These are phyloP conservation scores for Chaetothyriales sp. DNA, from an alignment of 2,329 filamentous ascomycete species.

Conservation along the genomic window DNA sequence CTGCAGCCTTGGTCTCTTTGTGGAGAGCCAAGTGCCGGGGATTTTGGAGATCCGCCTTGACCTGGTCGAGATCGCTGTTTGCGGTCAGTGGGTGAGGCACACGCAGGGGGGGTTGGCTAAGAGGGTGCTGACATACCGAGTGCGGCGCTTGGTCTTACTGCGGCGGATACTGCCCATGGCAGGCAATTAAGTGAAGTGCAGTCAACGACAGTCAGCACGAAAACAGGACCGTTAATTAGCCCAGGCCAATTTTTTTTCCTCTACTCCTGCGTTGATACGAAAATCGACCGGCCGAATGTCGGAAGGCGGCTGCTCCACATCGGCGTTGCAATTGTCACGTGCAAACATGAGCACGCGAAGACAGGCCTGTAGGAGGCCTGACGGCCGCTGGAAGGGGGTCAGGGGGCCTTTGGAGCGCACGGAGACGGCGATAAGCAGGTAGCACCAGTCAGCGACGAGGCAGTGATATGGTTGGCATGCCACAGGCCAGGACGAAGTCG, in stretches of 20 bases:
- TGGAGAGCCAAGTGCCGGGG: conserved; percentile 67
- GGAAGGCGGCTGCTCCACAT: neutral
- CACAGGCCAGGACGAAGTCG: neutral
- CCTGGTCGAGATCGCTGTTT: conserved; percentile 75
- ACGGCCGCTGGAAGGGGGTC: neutral
- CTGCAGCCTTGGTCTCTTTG: conserved; percentile 60
- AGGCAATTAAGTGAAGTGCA: neutral
- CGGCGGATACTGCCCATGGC: conserved; percentile 54
- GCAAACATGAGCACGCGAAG: neutral
- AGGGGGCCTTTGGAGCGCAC: neutral
- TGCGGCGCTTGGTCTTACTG: conserved; percentile 59
- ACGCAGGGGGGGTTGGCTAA: conserved; percentile 6
- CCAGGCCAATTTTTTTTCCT: neutral
- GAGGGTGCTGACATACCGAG: conserved; percentile 36
- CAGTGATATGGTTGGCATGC: neutral
- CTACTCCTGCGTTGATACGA: neutral
- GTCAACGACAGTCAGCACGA: neutral
- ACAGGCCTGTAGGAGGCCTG: neutral
- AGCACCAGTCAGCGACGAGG: neutral
- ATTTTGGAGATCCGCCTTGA: conserved; percentile 65
- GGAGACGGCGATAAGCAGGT: neutral
- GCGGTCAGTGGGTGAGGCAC: conserved; percentile 4
- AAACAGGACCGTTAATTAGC: neutral
- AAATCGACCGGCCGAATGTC: neutral
- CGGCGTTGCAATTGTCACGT: neutral